A percentile compares a stretch with the other conserved stretches of the same genome.
phyloP scores from a whole-genome alignment of 2,329 filamentous ascomycete species.

The Exophiala phaeomuriformis region DNA sequence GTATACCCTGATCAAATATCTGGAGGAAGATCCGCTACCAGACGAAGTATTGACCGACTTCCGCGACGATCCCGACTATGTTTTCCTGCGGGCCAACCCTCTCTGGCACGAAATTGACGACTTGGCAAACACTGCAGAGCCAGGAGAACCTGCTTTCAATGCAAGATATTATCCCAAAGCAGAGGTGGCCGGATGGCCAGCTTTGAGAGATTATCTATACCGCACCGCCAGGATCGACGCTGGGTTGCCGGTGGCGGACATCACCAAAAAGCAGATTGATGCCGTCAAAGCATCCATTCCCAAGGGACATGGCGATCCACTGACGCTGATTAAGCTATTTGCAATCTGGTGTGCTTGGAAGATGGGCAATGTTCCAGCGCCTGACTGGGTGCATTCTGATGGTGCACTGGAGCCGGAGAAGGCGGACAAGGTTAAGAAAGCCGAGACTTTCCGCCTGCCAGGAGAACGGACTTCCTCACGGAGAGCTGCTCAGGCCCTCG shows the following conservation, averaged over 20 bases:
- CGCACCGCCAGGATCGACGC: slow-evolving; percentile 56
- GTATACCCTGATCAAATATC: slow-evolving; percentile 58
- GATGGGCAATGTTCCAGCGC: slow-evolving; percentile 55
- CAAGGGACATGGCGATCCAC: slow-evolving; percentile 53
- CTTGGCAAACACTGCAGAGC: slow-evolving; percentile 44
- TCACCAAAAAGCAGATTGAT: slow-evolving; percentile 52
- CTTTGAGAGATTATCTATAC: slow-evolving; percentile 55
- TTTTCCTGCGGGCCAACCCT: slow-evolving; percentile 49
- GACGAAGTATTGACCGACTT: slow-evolving; percentile 49
- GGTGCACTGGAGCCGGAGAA: slow-evolving; percentile 36
- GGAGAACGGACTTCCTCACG: slow-evolving; percentile 41
- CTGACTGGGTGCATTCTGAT: slow-evolving; percentile 55
- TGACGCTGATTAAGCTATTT: slow-evolving; percentile 54
- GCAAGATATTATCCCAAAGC: slow-evolving; percentile 56
- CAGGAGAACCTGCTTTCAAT: slow-evolving; percentile 50
- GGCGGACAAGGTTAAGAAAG: slow-evolving; percentile 22
- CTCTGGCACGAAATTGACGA: slow-evolving; percentile 54
- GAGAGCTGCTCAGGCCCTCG: slow-evolving; percentile 26
- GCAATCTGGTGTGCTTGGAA: slow-evolving; percentile 63
- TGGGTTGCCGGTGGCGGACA: slow-evolving; percentile 52
- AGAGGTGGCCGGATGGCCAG: slow-evolving; percentile 54
- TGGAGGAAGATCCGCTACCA: slow-evolving; percentile 58
- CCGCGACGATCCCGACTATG: slow-evolving; percentile 45
- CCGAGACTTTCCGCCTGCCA: slow-evolving; percentile 21
- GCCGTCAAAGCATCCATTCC: slow-evolving; percentile 57